phyloP scores from a whole-genome alignment of 306 rosid genomes.

The Aeschynomene evenia region DNA sequence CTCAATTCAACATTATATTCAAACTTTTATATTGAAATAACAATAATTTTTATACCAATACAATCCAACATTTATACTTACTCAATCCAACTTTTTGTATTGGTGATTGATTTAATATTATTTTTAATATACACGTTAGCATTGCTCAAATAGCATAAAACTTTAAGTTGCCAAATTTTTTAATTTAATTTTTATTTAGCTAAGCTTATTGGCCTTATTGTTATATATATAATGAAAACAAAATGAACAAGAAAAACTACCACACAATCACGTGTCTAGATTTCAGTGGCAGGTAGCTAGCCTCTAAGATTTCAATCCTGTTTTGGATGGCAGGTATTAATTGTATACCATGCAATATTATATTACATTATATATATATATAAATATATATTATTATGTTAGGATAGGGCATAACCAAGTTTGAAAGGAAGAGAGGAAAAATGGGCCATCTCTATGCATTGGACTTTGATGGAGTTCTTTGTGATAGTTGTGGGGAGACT shows the following conservation, averaged over 20 bases:
- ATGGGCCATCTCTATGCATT: slow-evolving; percentile 43
- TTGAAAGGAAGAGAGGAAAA: slow-evolving; percentile 22
- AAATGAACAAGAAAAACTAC: neutral
- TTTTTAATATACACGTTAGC: no score
- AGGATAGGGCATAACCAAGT: slow-evolving; percentile 19
- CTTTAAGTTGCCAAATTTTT: no score
- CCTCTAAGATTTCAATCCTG: slow-evolving; percentile 17
- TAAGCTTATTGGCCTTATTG: neutral
- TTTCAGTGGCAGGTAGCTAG: slow-evolving; percentile 5
- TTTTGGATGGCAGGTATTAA: slow-evolving; percentile 32
- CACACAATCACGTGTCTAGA: slow-evolving; percentile 34
- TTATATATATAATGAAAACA: neutral
- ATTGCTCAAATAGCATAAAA: no score
- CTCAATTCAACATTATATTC: no score
- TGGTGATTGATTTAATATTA: no score
- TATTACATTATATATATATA: no score
- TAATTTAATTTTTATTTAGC: neutral
- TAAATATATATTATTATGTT: neutral
- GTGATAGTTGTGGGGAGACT: slow-evolving; percentile 40
- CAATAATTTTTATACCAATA: no score
- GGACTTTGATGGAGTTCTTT: slow-evolving; percentile 43
- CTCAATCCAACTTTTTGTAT: no score
- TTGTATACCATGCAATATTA: slow-evolving; percentile 19
- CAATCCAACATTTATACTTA: no score
- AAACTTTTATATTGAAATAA: no score